These are phyloP conservation scores for Aeschynomene evenia DNA, from an alignment of 306 rosid genomes.

Conservation along the genomic window DNA sequence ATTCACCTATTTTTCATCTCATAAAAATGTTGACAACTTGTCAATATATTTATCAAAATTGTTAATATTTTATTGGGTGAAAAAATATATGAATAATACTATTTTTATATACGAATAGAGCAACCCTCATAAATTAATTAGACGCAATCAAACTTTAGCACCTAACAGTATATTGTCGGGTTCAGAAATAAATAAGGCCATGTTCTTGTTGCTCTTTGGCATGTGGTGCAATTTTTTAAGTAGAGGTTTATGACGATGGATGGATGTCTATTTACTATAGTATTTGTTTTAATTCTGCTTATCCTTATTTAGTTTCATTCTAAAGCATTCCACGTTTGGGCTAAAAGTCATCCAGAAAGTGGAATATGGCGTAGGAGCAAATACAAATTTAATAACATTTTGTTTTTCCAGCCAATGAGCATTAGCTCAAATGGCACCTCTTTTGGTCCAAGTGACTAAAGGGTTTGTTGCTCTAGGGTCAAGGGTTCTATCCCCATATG, in stretches of 20 bases:
- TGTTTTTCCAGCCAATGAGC: not conserved
- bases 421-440: too few relatives aligned
- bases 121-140: too few relatives aligned
- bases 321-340: constrained; percentile 8
- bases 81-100: too few relatives aligned
- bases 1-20: too few relatives aligned
- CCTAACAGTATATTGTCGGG: constrained; percentile 6
- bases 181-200: constrained; percentile 1
- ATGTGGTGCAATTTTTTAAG: not conserved
- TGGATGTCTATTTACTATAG: too few relatives aligned
- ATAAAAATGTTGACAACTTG: too few relatives aligned
- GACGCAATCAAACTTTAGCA: constrained; percentile 11
- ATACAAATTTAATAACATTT: not conserved
- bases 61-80: too few relatives aligned
- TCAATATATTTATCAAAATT: too few relatives aligned
- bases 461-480: too few relatives aligned
- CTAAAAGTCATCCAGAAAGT: not conserved
- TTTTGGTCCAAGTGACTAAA: too few relatives aligned
- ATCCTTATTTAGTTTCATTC: not conserved
- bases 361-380: not conserved
- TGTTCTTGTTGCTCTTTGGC: not conserved
- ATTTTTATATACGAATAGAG: too few relatives aligned
- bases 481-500: too few relatives aligned
- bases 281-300: not conserved
- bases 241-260: not conserved